A percentile compares a stretch with the other conserved stretches of the same genome.
phyloP scores from a whole-genome alignment of 192 early-diverging fungal genomes.

The Obelidium mucronatum region DNA sequence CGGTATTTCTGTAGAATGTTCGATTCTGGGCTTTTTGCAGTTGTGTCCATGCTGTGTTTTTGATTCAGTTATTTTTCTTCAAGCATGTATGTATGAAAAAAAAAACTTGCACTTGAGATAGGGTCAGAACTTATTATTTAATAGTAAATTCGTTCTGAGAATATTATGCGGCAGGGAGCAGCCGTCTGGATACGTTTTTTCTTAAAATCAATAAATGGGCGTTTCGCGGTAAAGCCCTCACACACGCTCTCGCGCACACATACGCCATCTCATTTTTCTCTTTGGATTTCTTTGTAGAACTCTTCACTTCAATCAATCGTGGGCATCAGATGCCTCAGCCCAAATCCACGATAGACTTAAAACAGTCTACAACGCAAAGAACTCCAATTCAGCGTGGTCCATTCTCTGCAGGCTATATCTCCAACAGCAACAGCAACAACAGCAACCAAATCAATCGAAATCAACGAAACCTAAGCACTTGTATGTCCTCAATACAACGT shows the following conservation, averaged over 20 bases:
- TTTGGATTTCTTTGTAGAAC: conserved; percentile 5
- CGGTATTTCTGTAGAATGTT: conserved; percentile 25
- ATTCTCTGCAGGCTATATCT: conserved; percentile 3
- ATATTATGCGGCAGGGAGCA: too few species aligned
- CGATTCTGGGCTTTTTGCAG: neutral
- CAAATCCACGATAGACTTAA: conserved; percentile 16
- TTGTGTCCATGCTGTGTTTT: too few species aligned
- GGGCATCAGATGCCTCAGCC: conserved; percentile 7
- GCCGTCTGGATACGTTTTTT: too few species aligned
- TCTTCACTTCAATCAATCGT: conserved; percentile 5
- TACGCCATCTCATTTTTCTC: too few species aligned
- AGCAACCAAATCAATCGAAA: neutral
- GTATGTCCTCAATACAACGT: conserved; percentile 5
- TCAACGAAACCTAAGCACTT: neutral
- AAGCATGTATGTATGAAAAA: too few species aligned
- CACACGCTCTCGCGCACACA: too few species aligned
- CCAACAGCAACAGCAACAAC: neutral
- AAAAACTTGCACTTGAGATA: too few species aligned
- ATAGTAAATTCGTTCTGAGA: too few species aligned
- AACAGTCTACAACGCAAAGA: neutral
- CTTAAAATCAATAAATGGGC: neutral
- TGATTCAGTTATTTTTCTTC: too few species aligned
- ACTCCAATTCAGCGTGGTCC: neutral
- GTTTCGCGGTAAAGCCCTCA: neutral
- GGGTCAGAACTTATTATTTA: too few species aligned